A percentile compares a stretch with the other conserved stretches of the same genome.
Conservation (phyloP, 2,329 filamentous ascomycete genomes). For the Paecilomyces fulvus region DNA sequence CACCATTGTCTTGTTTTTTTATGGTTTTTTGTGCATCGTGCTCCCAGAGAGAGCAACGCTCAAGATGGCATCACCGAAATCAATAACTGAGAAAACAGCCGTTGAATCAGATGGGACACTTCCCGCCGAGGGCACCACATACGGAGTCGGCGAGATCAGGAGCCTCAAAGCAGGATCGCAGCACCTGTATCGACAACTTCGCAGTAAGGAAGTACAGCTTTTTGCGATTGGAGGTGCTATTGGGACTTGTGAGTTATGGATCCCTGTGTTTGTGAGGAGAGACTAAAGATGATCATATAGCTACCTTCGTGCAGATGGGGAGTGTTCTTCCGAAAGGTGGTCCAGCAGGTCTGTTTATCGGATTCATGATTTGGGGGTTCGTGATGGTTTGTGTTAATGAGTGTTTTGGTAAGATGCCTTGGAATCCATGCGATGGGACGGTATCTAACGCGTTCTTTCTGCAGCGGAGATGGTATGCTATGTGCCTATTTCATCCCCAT, state of each 20-base stretch:
- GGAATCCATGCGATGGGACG: background rate
- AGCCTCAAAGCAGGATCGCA: slow-evolving; percentile 10
- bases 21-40: background rate
- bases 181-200: slow-evolving; percentile 22
- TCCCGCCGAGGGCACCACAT: background rate
- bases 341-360: slow-evolving; percentile 18
- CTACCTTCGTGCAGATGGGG: slow-evolving; percentile 10
- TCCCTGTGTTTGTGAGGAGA: background rate
- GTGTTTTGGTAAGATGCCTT: background rate
- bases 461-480: slow-evolving; percentile 22
- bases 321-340: slow-evolving; percentile 16
- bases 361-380: slow-evolving; percentile 14
- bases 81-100: background rate
- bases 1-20: background rate
- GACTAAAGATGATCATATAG: background rate
- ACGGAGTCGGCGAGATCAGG: background rate
- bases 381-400: slow-evolving; percentile 13
- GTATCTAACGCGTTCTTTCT: background rate
- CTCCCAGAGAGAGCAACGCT: background rate
- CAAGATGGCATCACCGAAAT: background rate
- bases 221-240: slow-evolving; percentile 27
- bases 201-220: slow-evolving; percentile 25
- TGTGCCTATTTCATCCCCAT: slow-evolving; percentile 17
- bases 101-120: background rate
- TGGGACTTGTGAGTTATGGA: slow-evolving; percentile 19